Percentiles rank a stretch among this genome's conserved stretches.
phyloP scores from a whole-genome alignment of 2,329 filamentous ascomycete species.

The Fusarium begoniae region DNA sequence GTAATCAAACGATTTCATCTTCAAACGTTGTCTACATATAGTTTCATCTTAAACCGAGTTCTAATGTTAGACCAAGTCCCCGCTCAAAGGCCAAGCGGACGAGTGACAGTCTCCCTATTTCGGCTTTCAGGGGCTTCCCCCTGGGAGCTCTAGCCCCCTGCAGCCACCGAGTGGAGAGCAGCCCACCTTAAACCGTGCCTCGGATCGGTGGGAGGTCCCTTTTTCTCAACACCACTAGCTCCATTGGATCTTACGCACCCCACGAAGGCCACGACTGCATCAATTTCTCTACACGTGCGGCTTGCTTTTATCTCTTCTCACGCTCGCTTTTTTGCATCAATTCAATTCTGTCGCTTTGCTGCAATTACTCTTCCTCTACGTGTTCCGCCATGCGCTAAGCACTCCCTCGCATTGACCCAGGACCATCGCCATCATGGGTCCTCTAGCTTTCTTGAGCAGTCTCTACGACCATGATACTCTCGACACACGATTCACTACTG shows the following conservation, averaged over 20 bases:
- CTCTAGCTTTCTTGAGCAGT: constrained; percentile 54
- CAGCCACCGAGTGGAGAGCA: constrained; percentile 5
- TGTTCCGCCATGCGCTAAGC: constrained; percentile 39
- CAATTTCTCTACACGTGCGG: constrained; percentile 10
- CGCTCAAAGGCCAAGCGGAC: not conserved
- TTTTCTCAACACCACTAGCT: constrained; percentile 38
- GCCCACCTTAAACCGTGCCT: constrained; percentile 26
- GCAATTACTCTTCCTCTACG: not conserved
- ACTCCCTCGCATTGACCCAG: constrained; percentile 7
- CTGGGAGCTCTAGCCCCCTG: constrained; percentile 25
- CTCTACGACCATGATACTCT: constrained; percentile 74
- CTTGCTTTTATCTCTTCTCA: not conserved
- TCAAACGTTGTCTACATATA: not conserved
- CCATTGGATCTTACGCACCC: constrained; percentile 10
- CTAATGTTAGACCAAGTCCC: not conserved
- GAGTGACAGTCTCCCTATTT: constrained; percentile 35
- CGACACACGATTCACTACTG: constrained; percentile 71
- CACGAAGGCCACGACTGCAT: constrained; percentile 41
- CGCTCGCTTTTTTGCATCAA: not conserved
- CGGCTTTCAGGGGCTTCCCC: constrained; percentile 34
- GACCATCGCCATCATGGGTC: constrained; percentile 51
- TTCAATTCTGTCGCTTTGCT: not conserved
- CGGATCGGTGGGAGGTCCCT: constrained; percentile 32
- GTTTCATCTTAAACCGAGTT: not conserved
- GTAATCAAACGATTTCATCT: not conserved